Base-by-base conservation (phyloP, 345 rosid genomes). In the Toxicodendron radicans region DNA sequence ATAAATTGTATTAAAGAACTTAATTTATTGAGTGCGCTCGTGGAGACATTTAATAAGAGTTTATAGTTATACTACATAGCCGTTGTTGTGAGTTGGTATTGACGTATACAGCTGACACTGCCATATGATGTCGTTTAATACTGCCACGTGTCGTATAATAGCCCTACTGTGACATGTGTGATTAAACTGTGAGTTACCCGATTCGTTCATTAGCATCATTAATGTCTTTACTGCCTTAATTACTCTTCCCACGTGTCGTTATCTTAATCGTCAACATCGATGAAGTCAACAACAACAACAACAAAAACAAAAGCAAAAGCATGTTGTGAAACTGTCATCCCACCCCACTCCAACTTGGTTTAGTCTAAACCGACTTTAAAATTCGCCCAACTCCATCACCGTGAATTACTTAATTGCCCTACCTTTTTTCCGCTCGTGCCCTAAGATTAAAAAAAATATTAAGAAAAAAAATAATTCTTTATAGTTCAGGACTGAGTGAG, bases 251-350 rank as follows among this genome's bases (percentile, higher is more conserved):
- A 23, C 73, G 67, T 67, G 67, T 72, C 71, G 20, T 61, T 33
- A 18, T 48, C 58, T 2, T 14, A 20, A 23, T 48, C 32, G 73
- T 58, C 65, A 46, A 23, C 66, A 24, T 68, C 77, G 43, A 46
- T 23, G 41, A 35, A 62, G 70, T 58, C 54, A 73, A 64, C 10
- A 5, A 1, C 10, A 3, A n/a, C n/a, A n/a, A 46, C 51, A 10
- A 46, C 30, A 27, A 27, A 27, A 27, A 27, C 30, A 27, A 27
- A 27, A 27, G 1, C 30, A 27, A 27, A 27, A 27, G 8, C 43
- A 51, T 51, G 18, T 10, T 16, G 63, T 63, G 54, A 54, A 54
- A 13, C 24, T 53, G 64, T 64, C 10, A 43, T 43, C 41, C 59
- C 3, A n/a, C n/a, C n/a, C n/a, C n/a, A 49, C 23, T 33, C 24